These are phyloP conservation scores for Botrytis fabae DNA, from an alignment of 2,329 filamentous ascomycete genomes.

Conservation along the genomic window DNA sequence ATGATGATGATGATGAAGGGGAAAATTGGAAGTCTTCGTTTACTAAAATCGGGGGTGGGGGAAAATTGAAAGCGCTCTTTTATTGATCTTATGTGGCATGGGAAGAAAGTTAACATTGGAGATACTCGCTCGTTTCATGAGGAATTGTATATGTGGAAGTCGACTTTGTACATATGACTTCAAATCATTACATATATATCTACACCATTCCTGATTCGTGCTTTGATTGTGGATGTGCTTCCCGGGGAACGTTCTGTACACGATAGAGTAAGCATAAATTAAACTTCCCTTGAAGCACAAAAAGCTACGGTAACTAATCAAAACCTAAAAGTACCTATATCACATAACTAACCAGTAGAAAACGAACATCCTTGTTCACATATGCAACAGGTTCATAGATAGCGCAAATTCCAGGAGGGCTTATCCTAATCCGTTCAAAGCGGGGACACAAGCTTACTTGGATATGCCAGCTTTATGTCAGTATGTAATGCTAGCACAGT, in stretches of 20 bases:
- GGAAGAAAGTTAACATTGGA: neutral
- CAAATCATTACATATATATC: neutral
- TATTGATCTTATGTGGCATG: neutral
- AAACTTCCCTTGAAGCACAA: neutral
- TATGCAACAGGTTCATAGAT: neutral
- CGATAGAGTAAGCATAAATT: neutral
- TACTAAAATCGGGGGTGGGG: neutral
- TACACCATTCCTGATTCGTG: neutral
- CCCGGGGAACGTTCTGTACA: neutral
- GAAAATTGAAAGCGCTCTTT: neutral
- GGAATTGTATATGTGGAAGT: neutral
- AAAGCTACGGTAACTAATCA: neutral
- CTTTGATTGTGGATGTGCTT: neutral
- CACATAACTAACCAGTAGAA: neutral
- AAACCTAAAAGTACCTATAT: neutral
- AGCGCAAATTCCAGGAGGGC: neutral
- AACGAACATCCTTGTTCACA: neutral
- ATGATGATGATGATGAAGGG: too few species aligned
- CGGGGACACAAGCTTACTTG: neutral
- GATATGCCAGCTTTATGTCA: neutral
- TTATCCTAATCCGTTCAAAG: neutral
- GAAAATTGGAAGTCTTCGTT: neutral
- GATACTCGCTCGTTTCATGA: neutral
- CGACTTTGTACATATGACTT: neutral
- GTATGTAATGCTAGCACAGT: neutral